Evolutionary conservation across 2,329 filamentous ascomycete genomes (phyloP).

Genomic region (Phoma herbarum): DNA sequence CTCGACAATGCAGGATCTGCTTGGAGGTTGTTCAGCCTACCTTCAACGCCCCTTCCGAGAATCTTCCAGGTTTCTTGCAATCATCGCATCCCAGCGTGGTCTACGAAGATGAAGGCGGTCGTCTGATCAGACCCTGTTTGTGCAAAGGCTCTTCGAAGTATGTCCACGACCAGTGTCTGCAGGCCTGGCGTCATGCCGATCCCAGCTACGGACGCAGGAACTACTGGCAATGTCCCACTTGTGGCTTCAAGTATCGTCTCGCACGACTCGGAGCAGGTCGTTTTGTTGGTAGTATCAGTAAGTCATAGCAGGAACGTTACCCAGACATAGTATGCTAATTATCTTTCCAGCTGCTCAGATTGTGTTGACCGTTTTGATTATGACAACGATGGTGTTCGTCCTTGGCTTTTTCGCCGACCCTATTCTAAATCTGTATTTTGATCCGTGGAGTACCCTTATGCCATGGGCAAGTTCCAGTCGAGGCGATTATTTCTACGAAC

Average conservation of each 20-base stretch:
- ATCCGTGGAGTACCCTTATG: constrained; percentile 65
- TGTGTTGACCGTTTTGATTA: constrained; percentile 73
- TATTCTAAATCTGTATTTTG: constrained; percentile 86
- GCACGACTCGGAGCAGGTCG: constrained; percentile 78
- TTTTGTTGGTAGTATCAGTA: constrained; percentile 61
- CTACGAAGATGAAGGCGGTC: constrained; percentile 78
- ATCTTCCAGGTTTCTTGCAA: constrained; percentile 65
- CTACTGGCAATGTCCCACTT: constrained; percentile 89
- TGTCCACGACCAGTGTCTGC: constrained; percentile 90
- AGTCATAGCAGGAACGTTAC: constrained; percentile 21
- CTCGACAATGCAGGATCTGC: constrained; percentile 88
- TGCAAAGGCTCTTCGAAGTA: constrained; percentile 95
- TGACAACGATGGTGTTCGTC: constrained; percentile 76
- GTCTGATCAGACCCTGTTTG: constrained; percentile 86
- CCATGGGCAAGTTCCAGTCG: constrained; percentile 40
- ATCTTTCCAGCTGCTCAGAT: constrained; percentile 66
- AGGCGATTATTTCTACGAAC: constrained; percentile 35
- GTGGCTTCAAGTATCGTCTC: constrained; percentile 82
- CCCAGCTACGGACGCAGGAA: constrained; percentile 71
- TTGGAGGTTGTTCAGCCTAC: constrained; percentile 74
- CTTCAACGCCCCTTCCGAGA: constrained; percentile 63
- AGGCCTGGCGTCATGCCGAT: constrained; percentile 80
- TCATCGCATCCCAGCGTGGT: constrained; percentile 62
- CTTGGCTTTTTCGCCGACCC: constrained; percentile 94
- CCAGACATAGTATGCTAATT: constrained; percentile 23